phyloP scores from a whole-genome alignment of 805 yeast species.

The Pichia pseudocactophila region DNA sequence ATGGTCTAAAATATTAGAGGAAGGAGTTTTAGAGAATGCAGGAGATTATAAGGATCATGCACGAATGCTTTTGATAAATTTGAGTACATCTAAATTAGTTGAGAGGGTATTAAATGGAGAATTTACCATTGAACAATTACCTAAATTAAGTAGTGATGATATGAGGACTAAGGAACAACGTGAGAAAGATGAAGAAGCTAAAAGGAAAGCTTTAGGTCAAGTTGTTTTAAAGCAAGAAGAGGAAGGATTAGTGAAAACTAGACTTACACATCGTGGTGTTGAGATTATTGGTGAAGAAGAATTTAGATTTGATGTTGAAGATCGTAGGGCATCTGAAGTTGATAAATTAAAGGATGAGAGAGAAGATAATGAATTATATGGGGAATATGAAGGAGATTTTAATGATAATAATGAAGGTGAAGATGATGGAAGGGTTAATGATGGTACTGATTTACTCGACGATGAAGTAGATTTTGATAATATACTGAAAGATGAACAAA shows the following conservation, averaged over 20 bases:
- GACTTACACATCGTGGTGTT: conserved; percentile 84
- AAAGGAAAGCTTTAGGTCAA: conserved; percentile 58
- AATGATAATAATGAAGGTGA: conserved; percentile 1
- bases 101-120: conserved; percentile 46
- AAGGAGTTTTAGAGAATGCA: conserved; percentile 21
- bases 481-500: conserved; percentile 8
- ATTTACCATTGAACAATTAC: conserved; percentile 50
- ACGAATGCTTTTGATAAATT: conserved; percentile 55
- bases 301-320: conserved; percentile 22
- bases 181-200: conserved; percentile 60
- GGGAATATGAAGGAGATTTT: conserved; percentile 1
- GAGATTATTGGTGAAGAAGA: conserved; percentile 57
- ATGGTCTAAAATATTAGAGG: conserved; percentile 47
- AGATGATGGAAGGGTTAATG: conserved; percentile 8
- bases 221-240: conserved; percentile 45
- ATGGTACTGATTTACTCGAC: conserved; percentile 9
- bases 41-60: conserved; percentile 45
- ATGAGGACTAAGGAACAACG: conserved; percentile 64
- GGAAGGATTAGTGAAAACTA: conserved; percentile 46
- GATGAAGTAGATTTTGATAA: conserved; percentile 16
- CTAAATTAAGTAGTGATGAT: conserved; percentile 61
- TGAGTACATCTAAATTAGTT: conserved; percentile 50
- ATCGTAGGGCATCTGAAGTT: conserved; percentile 19
- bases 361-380: conserved; percentile 8
- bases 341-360: conserved; percentile 17